Evolutionary conservation across 176 grass and related monocot species (phyloP), one percentile per base, ranked within the genome.

Genomic region (Triticum turgidum): DNA sequence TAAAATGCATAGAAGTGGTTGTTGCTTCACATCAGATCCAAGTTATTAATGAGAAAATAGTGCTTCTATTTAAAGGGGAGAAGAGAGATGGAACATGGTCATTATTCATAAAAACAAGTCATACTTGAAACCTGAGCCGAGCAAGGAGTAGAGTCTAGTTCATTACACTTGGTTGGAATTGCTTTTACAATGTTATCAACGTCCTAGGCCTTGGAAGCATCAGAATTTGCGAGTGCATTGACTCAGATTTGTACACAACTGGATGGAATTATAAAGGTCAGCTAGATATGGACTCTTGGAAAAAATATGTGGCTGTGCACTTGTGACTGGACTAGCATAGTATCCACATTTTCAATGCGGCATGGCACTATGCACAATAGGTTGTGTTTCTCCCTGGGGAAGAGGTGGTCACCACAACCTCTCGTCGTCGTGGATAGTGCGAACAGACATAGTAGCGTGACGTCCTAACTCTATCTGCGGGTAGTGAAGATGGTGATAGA

Each of bases 201-300:
- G 0, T 21, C 54, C 54, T 58, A 58, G 54, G 54, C 15, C 18
- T 21, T 20, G 18, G 54, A 58, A 8, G 54, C 54, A 58, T 58
- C 54, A 58, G 1, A 6, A 58, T 58, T 58, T 58, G 6, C 6
- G 0, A 20, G 5, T 6, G 52, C 17, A 58, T 1, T 6, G 2
- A 58, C 17, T 58, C 2, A 0, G 18, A 8, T 21, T 58, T 20
- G 17, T 20, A 8, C 18, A 58, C 54, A 58, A 56, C 52, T 0
- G 0, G 14, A 52, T 52, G 13, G 0, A 0, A 0, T 52, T 52
- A 13, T 1, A 4, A 51, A 1, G 4, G 12, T 51, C 47, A 51
- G 4, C 47, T 15, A 51, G 44, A 13, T 3, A 47, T 47, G 44
- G 3, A 13, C 11, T 1, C 4, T 51, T 51, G 47, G 1, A 0